Evolutionary conservation across 805 yeast species (phyloP), one percentile per base, ranked within the genome.

Genomic region (Candida saitoana): DNA sequence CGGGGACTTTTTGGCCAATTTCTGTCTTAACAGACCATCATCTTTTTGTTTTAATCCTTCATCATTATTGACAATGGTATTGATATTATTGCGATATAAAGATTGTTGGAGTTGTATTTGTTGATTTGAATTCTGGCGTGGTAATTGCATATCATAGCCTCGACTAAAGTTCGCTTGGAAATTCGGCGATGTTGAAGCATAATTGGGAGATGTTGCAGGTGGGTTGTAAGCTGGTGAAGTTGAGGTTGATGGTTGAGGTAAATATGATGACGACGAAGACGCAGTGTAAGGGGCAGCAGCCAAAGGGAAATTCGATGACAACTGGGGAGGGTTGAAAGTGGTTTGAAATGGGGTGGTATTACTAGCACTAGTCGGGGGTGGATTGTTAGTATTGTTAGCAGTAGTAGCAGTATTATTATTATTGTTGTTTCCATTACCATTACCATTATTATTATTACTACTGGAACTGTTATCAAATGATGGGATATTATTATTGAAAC

Each of bases 181-280:
- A 11, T 22, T 22, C 9, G 27, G 6, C 9, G 27, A 11, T 11
- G 9, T 11, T 11, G 27, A 22, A 22, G 22, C 34, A 24, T 43
- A 15, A n/a, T 43, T 14, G 18, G 56, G 50, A 16, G 51, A 39
- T 33, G 43, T 43, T 9, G 43, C 16, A 16, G 34, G 22, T 9
- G 40, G 18, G 40, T 30, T 36, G 27, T 43, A 15, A n/a, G 45
- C 14, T 22, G 56, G 50, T 18, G 51, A 39, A 33, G 43, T 43
- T 9, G 43, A 20, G 17, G 34, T 31, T 9, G 40, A 22, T 4
- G 49, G 14, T 22, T 44, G 27, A 11, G 27, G 27, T 22, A 22
- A 11, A 22, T 22, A 22, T 22, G 27, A 7, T 22, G 27, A 6
- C 11, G 27, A 22, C 6, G 27, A n/a, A n/a, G n/a, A n/a, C n/a